These are phyloP conservation scores for Russula abietina DNA, from an alignment of 768 basidiomycete species.

Conservation along the genomic window DNA sequence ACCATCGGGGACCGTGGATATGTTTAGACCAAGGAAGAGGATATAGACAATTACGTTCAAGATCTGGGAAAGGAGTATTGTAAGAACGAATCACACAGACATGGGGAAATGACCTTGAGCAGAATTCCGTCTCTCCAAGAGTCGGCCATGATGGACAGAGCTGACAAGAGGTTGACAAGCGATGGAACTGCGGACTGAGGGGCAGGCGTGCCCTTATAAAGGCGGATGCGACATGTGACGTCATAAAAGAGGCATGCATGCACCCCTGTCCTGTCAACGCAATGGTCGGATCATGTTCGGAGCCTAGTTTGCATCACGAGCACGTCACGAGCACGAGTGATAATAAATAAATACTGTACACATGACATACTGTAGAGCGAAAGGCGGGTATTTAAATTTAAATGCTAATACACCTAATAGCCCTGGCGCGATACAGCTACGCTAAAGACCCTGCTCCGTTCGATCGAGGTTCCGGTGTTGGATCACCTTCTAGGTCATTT, in stretches of 20 bases:
- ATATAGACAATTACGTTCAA: constrained; percentile 79
- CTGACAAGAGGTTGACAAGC: background rate
- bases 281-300: background rate
- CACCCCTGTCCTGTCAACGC: background rate
- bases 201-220: background rate
- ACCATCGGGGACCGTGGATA: constrained; percentile 74
- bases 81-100: background rate
- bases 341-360: background rate
- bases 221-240: background rate
- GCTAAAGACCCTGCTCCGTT: constrained; percentile 15
- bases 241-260: background rate
- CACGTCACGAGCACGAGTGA: background rate
- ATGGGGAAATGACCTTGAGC: constrained; percentile 54
- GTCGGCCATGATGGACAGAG: constrained; percentile 19
- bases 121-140: constrained; percentile 75
- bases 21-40: constrained; percentile 83
- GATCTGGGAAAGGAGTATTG: constrained; percentile 35
- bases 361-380: background rate
- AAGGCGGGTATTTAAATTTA: background rate
- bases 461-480: constrained; percentile 6
- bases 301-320: background rate
- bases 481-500: constrained; percentile 46
- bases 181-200: background rate
- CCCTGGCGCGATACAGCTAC: background rate
- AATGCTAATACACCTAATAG: background rate